Evolutionary conservation across 148 eudicot species (phyloP).

Genomic region (Diospyros lotus): DNA sequence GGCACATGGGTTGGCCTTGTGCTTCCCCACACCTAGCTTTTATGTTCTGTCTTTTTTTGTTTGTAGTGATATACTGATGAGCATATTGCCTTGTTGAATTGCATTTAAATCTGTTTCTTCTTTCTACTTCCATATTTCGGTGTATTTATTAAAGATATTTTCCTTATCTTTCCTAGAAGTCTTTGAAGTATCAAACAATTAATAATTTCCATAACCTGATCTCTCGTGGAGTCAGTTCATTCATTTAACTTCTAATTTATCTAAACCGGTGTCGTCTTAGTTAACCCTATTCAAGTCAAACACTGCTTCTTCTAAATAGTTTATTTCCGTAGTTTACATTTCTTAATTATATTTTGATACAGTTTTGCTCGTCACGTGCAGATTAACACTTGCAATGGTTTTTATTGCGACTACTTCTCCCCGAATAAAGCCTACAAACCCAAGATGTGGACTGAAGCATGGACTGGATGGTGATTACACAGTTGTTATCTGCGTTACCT

Average conservation of each 20-base stretch:
- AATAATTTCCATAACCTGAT: not conserved
- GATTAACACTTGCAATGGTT: conserved; percentile 93
- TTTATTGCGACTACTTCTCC: conserved; percentile 77
- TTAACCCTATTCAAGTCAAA: not conserved
- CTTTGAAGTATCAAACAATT: not conserved
- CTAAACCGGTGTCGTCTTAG: not conserved
- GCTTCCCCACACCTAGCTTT: conserved; percentile 11
- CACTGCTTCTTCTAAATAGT: not conserved
- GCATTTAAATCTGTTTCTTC: not conserved
- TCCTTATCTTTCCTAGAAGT: not conserved
- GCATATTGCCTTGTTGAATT: not conserved
- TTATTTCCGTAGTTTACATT: not conserved
- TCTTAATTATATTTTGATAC: not conserved
- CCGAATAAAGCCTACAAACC: conserved; percentile 86
- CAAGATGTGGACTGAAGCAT: conserved; percentile 91
- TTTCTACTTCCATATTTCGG: not conserved
- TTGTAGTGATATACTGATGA: conserved; percentile 9
- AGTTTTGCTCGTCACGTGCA: conserved; percentile 18
- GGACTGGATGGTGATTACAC: conserved; percentile 74
- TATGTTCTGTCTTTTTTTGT: conserved; percentile 7
- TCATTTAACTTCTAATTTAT: not conserved
- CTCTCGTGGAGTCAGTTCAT: not conserved
- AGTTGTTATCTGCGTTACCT: not conserved
- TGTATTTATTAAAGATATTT: not conserved
- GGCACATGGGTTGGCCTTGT: conserved; percentile 34